These are phyloP conservation scores for Purpureocillium takamizusanense DNA, from an alignment of 2,329 filamentous ascomycete species.

Conservation along the genomic window DNA sequence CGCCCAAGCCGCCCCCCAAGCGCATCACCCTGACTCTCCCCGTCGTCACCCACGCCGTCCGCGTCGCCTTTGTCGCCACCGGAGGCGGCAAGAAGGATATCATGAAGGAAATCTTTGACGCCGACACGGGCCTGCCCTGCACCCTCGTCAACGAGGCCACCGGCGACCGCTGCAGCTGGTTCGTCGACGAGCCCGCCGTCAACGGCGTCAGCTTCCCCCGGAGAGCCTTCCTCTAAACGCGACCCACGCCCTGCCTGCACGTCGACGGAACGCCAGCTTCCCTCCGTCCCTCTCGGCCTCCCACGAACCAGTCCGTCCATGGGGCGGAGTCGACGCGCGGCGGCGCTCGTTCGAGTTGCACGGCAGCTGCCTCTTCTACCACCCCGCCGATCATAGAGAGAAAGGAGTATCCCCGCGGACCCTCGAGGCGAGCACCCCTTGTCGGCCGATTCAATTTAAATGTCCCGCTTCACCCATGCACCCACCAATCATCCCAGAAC, in stretches of 20 bases:
- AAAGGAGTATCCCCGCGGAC: no score
- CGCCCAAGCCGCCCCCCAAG: conserved; percentile 84
- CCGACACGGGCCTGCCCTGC: conserved; percentile 71
- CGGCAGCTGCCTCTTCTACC: no score
- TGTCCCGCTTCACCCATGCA: no score
- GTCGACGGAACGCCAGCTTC: neutral
- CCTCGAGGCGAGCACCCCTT: no score
- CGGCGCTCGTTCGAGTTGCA: no score
- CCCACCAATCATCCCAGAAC: no score
- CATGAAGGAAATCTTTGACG: conserved; percentile 84
- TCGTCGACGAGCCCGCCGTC: conserved; percentile 78
- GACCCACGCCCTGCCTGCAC: no score
- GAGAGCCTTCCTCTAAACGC: conserved; percentile 48
- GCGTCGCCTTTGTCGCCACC: conserved; percentile 85
- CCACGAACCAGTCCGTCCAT: no score
- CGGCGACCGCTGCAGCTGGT: conserved; percentile 89
- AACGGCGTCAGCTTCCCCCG: conserved; percentile 78
- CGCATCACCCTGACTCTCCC: conserved; percentile 89
- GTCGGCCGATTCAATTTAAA: no score
- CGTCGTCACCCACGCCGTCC: conserved; percentile 78
- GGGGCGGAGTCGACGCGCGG: no score
- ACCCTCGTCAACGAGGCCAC: conserved; percentile 77
- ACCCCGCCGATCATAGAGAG: no score
- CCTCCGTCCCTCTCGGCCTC: no score
- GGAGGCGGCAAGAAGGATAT: conserved; percentile 85